Conservation (phyloP, 73 alveolate species). For the Symbiodinium pilosum region DNA sequence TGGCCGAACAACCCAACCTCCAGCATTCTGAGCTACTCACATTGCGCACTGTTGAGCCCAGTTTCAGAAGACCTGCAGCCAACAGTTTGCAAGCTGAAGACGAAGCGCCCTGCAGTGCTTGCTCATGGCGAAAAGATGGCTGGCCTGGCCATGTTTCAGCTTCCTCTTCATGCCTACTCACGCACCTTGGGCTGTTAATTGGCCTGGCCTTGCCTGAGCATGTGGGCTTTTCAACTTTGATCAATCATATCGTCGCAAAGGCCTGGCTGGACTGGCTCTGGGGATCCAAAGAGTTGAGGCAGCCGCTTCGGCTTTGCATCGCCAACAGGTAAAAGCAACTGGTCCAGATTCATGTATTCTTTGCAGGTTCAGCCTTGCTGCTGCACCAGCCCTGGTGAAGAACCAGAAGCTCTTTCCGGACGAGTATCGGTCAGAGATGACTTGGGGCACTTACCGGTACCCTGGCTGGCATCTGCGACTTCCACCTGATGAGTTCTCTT, state of each 20-base stretch:
- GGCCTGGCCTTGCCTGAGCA: too few species aligned
- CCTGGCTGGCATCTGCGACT: neutral
- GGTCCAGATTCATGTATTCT: neutral
- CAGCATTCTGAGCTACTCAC: too few species aligned
- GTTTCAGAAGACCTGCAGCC: too few species aligned
- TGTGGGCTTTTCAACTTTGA: too few species aligned
- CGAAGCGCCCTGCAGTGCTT: too few species aligned
- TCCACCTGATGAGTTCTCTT: neutral
- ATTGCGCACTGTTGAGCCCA: too few species aligned
- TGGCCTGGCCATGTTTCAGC: too few species aligned
- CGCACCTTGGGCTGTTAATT: too few species aligned
- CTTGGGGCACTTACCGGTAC: slow-evolving; percentile 86
- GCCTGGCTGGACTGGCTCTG: slow-evolving; percentile 76
- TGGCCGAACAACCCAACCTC: too few species aligned
- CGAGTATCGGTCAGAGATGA: slow-evolving; percentile 38
- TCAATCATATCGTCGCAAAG: neutral
- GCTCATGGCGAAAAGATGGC: too few species aligned
- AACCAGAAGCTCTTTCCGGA: slow-evolving; percentile 16
- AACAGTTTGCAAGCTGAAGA: too few species aligned
- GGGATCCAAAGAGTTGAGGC: slow-evolving; percentile 25
- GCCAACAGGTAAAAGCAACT: neutral
- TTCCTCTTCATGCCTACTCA: too few species aligned
- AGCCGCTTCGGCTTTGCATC: neutral
- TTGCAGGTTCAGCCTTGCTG: slow-evolving; percentile 16
- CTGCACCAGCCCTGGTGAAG: neutral